Evolutionary conservation across 1,139 yeast genomes (phyloP).

Genomic region (Hansenula sp.): DNA sequence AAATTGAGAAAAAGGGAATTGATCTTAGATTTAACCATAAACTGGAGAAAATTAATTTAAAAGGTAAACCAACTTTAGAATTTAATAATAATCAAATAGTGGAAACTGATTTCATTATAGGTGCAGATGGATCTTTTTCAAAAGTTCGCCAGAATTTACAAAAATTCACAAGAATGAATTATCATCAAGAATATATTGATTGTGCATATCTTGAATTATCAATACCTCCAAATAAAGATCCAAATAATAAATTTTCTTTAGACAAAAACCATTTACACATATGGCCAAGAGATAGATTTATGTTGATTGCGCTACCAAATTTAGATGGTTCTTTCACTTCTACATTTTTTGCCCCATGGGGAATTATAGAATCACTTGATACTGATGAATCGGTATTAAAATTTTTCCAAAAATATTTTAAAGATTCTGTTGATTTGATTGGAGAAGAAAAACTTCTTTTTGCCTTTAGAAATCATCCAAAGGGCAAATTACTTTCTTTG

Average conservation of each 20-base stretch:
- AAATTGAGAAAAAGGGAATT: conserved; percentile 42
- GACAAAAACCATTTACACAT: conserved; percentile 82
- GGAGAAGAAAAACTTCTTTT: conserved; percentile 51
- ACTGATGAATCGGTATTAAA: conserved; percentile 38
- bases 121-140: conserved; percentile 87
- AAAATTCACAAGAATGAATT: conserved; percentile 63
- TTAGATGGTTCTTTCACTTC: conserved; percentile 83
- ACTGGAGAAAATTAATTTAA: conserved; percentile 36
- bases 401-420: conserved; percentile 61
- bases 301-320: conserved; percentile 90
- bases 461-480: conserved; percentile 59
- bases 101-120: conserved; percentile 60
- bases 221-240: conserved; percentile 51
- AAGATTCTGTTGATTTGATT: conserved; percentile 69
- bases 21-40: conserved; percentile 54
- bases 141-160: conserved; percentile 69
- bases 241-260: conserved; percentile 34
- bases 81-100: conserved; percentile 19
- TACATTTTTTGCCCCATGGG: conserved; percentile 85
- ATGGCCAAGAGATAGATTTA: conserved; percentile 85
- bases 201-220: conserved; percentile 78
- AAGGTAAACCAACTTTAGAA: conserved; percentile 23
- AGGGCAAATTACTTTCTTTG: conserved; percentile 71
- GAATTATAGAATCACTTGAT: conserved; percentile 51
- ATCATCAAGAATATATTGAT: conserved; percentile 73